Percentiles rank a stretch among this genome's conserved stretches.
phyloP scores from a whole-genome alignment of 495 filamentous ascomycete species.

The Aspergillus funiculosus region DNA sequence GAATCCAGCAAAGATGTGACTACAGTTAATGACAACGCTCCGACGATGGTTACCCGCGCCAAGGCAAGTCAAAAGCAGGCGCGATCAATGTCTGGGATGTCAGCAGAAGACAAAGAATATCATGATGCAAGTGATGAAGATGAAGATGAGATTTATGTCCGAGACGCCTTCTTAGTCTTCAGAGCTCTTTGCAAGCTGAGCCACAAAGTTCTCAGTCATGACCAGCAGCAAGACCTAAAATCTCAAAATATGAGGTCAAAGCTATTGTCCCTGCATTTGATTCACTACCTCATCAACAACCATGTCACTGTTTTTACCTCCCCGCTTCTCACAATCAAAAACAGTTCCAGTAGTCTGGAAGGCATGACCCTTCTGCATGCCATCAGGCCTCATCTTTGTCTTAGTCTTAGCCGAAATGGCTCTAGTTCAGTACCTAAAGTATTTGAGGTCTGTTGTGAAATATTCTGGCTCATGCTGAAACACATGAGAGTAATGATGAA shows the following conservation, averaged over 20 bases:
- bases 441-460: conserved; percentile 94
- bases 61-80: conserved; percentile 49
- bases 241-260: conserved; percentile 97
- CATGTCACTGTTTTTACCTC: conserved; percentile 82
- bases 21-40: conserved; percentile 79
- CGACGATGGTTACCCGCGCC: conserved; percentile 83
- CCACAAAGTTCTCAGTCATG: conserved; percentile 78
- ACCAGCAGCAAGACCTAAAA: conserved; percentile 87
- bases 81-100: conserved; percentile 49
- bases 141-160: conserved; percentile 92
- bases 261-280: conserved; percentile 86
- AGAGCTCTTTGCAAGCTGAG: conserved; percentile 96
- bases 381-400: conserved; percentile 89
- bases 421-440: conserved; percentile 84
- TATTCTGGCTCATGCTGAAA: conserved; percentile 95
- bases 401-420: conserved; percentile 90
- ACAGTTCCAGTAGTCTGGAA: conserved; percentile 78
- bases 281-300: conserved; percentile 90
- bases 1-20: conserved; percentile 95
- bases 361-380: conserved; percentile 90
- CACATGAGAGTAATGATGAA: conserved; percentile 92
- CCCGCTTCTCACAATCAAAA: conserved; percentile 81
- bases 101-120: conserved; percentile 39
- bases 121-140: conserved; percentile 65
- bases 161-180: conserved; percentile 95